Evolutionary conservation across 2,329 filamentous ascomycete species (phyloP), one percentile per base, ranked within the genome.

Genomic region (Apiospora marii): DNA sequence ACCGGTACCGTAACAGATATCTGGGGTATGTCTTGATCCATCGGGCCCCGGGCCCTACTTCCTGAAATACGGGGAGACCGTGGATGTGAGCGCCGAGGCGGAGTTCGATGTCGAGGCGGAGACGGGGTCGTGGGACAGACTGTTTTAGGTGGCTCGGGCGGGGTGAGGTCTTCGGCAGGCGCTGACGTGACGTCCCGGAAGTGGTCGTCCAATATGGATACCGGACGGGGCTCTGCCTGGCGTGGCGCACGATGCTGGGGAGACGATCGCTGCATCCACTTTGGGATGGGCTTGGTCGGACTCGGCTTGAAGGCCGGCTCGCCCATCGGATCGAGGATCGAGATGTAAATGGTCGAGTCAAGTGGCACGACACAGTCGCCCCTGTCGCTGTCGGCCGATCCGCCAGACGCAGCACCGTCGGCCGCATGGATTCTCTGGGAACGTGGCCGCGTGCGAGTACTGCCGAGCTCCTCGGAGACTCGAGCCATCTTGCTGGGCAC

Each of bases 251-350:
- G 71, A 12, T 58, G 75, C 13, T 77, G 73, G 22, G 70, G 77
- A 19, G 77, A 76, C 2, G 78, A 76, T 73, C 78, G 75, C 67
- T 81, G 82, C 84, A 88, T 88, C 78, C 84, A 86, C 19, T 75
- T 73, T 0, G 88, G 88, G 14, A 90, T 83, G 1, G 87, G 86
- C 73, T 90, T 90, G 14, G 86, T 82, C 4, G 82, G 84, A 70
- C 83, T 84, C 1, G 87, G 85, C 73, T 81, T 82, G 76, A 89
- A 90, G 2, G 85, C 81, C 4, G 82, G 80, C 13, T 83, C 79
- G 19, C 85, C 83, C 14, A 89, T 73, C 0, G 88, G 88, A 73
- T 90, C 84, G 41, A 80, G 79, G 5, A 88, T 83, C 46, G 86
- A 85, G 8, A 90, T 83, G 78, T 88, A 90, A 7, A 89, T 84